Percentiles rank a stretch among this genome's conserved stretches.
Evolutionary conservation across 768 basidiomycete genomes (phyloP).

Genomic region (Tricholoma bakamatsutake): DNA sequence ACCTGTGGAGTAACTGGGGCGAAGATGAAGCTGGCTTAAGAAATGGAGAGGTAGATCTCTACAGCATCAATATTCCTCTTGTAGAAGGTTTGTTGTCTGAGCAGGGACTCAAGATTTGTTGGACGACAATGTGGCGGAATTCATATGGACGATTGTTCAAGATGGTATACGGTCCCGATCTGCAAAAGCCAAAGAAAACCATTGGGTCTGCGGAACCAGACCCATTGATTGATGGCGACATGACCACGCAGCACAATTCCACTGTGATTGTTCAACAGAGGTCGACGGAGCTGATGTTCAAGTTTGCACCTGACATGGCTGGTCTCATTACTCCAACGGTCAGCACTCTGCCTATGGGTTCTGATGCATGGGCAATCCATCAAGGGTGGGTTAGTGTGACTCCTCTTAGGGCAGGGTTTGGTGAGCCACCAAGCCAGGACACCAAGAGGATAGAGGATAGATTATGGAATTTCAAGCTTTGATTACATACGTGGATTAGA

Average conservation of each 20-base stretch:
- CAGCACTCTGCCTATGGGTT: slow-evolving; percentile 61
- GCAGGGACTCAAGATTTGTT: slow-evolving; percentile 60
- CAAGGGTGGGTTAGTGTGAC: slow-evolving; percentile 72
- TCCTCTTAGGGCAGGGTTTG: slow-evolving; percentile 70
- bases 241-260: neutral
- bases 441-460: slow-evolving; percentile 31
- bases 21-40: slow-evolving; percentile 52
- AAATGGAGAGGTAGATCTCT: slow-evolving; percentile 69
- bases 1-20: slow-evolving; percentile 87
- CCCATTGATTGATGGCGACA: slow-evolving; percentile 17
- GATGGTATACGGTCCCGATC: slow-evolving; percentile 24
- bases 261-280: slow-evolving; percentile 9
- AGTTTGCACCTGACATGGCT: slow-evolving; percentile 66
- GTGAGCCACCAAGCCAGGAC: slow-evolving; percentile 41
- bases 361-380: slow-evolving; percentile 77
- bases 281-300: slow-evolving; percentile 51
- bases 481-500: slow-evolving; percentile 10
- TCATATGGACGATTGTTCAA: slow-evolving; percentile 80
- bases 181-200: slow-evolving; percentile 15
- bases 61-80: slow-evolving; percentile 86
- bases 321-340: slow-evolving; percentile 56
- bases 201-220: slow-evolving; percentile 40
- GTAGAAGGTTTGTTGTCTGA: slow-evolving; percentile 56
- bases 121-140: slow-evolving; percentile 85
- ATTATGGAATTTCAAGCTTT: slow-evolving; percentile 57